Conservation (phyloP, 805 yeast species). For the Suhomyces tanzawaensis region DNA sequence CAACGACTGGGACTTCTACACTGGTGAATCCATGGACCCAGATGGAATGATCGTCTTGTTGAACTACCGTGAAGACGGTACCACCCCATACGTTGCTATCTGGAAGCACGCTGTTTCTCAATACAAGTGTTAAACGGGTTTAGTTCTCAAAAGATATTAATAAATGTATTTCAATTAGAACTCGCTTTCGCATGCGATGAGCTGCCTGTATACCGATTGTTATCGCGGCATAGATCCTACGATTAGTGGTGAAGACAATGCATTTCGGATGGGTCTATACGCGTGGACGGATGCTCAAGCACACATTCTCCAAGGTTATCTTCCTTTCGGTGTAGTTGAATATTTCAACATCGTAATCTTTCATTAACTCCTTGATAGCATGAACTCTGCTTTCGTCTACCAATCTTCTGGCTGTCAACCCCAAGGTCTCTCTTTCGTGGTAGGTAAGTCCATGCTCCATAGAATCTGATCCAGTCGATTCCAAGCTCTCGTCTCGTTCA, state of each 20-base stretch:
- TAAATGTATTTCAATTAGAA: too few relatives aligned
- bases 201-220: too few relatives aligned
- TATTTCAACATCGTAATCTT: constrained; percentile 46
- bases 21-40: constrained; percentile 99
- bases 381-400: constrained; percentile 69
- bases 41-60: constrained; percentile 97
- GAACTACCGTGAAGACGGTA: constrained; percentile 99
- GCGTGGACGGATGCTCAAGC: constrained; percentile 33
- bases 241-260: too few relatives aligned
- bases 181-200: too few relatives aligned
- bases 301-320: constrained; percentile 70
- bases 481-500: constrained; percentile 3
- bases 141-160: constrained; percentile 5
- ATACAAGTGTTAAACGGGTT: constrained; percentile 49
- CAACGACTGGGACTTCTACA: constrained; percentile 99
- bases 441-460: constrained; percentile 47
- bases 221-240: too few relatives aligned
- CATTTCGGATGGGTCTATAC: too few relatives aligned
- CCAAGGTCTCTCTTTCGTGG: constrained; percentile 55
- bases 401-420: constrained; percentile 66
- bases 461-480: background rate
- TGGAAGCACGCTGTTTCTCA: constrained; percentile 98
- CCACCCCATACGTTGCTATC: constrained; percentile 94
- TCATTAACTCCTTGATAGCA: constrained; percentile 37
- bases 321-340: constrained; percentile 56